Conservation (phyloP, 257 asterid species). For the Solanum tarijense region DNA sequence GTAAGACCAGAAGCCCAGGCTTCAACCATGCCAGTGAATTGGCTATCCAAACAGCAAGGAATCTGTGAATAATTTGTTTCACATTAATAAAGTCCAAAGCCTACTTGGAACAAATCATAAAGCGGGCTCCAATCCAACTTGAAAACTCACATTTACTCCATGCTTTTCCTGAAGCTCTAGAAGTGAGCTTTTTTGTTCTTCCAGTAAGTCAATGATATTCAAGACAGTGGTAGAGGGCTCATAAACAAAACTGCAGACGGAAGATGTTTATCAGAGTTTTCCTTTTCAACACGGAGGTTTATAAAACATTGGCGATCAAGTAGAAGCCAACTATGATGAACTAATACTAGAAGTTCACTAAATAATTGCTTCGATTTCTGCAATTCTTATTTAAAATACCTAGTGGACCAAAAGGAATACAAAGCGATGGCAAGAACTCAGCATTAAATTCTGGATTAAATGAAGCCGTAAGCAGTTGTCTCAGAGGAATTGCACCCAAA, state of each 20-base stretch:
- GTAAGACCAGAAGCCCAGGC: conserved; percentile 99
- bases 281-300: not conserved
- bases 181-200: conserved; percentile 64
- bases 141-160: conserved; percentile 61
- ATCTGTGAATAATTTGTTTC: conserved; percentile 34
- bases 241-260: conserved; percentile 57
- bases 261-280: not conserved
- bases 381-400: not conserved
- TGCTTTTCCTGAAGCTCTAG: conserved; percentile 84
- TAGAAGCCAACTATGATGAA: not conserved
- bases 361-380: not conserved
- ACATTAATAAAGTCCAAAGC: not conserved
- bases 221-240: conserved; percentile 81
- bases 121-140: not conserved
- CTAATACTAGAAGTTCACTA: not conserved
- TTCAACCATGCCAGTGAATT: conserved; percentile 93
- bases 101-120: not conserved
- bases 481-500: not conserved
- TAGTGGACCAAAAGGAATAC: not conserved
- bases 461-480: not conserved
- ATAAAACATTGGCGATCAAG: not conserved
- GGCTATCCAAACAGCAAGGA: conserved; percentile 89
- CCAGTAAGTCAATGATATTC: conserved; percentile 50
- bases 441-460: not conserved
- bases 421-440: not conserved